These are phyloP conservation scores for Fusarium ramigenum DNA, from an alignment of 2,329 filamentous ascomycete genomes.

Conservation along the genomic window DNA sequence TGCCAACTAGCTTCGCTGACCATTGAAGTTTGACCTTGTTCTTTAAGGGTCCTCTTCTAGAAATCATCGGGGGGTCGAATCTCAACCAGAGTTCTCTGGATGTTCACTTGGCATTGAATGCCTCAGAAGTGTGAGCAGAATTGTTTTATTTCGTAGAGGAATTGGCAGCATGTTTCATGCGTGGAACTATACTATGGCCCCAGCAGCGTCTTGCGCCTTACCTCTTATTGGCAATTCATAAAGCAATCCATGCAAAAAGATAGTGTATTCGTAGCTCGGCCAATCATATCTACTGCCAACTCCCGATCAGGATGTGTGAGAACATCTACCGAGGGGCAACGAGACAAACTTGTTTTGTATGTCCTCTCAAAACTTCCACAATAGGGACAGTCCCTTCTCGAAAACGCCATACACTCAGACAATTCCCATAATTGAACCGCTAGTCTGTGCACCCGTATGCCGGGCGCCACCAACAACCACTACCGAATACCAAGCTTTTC, in stretches of 20 bases:
- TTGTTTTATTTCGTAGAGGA: background rate
- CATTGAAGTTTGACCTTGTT: background rate
- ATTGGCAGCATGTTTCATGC: background rate
- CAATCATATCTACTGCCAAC: background rate
- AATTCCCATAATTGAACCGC: background rate
- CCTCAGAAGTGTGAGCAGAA: background rate
- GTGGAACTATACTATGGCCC: background rate
- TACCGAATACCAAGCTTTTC: slow-evolving; percentile 30
- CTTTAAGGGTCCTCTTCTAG: background rate
- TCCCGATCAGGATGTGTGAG: slow-evolving; percentile 8
- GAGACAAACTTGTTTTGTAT: background rate
- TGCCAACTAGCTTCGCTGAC: background rate
- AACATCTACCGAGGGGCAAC: slow-evolving; percentile 3
- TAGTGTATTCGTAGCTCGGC: slow-evolving; percentile 11
- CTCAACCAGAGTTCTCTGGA: background rate
- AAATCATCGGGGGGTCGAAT: background rate
- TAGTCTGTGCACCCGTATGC: slow-evolving; percentile 1
- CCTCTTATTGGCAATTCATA: slow-evolving; percentile 24
- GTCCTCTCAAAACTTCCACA: slow-evolving; percentile 19
- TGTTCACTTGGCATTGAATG: background rate
- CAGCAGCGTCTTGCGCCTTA: background rate
- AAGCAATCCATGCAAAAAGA: background rate
- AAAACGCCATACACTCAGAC: slow-evolving; percentile 5
- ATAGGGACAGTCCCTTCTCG: slow-evolving; percentile 11
- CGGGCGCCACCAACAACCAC: slow-evolving; percentile 23